Evolutionary conservation across 805 yeast genomes (phyloP).

Genomic region (Allodekkera sacchari): DNA sequence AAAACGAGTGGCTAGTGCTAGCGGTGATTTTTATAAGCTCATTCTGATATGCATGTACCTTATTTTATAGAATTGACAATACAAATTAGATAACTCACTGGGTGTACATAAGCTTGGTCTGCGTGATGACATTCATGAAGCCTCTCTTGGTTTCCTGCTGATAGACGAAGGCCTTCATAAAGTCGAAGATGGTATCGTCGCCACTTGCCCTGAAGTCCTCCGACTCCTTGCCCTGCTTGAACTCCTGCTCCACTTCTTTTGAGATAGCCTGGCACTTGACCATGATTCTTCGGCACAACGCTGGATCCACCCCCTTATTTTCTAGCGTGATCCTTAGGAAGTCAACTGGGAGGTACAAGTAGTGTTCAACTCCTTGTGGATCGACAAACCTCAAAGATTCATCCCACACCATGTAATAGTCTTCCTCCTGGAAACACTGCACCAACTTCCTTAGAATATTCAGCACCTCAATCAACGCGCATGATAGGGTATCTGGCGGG

Average conservation of each 20-base stretch:
- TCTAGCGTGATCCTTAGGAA: conserved; percentile 57
- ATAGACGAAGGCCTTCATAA: too few species aligned
- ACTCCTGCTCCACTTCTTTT: neutral
- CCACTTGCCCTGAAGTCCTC: too few species aligned
- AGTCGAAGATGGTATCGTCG: too few species aligned
- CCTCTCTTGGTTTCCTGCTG: too few species aligned
- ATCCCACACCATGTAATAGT: conserved; percentile 30
- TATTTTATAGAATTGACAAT: too few species aligned
- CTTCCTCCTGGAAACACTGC: conserved; percentile 35
- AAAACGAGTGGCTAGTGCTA: conserved; percentile 8
- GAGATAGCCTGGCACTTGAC: conserved; percentile 1
- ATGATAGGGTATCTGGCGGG: conserved; percentile 9
- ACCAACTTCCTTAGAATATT: conserved; percentile 55
- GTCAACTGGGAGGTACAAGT: conserved; percentile 71
- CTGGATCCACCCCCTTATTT: conserved; percentile 30
- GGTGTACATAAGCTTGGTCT: too few species aligned
- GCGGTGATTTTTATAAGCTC: conserved; percentile 5
- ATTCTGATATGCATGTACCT: too few species aligned
- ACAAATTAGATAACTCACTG: too few species aligned
- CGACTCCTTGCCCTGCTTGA: too few species aligned
- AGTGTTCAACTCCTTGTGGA: conserved; percentile 52
- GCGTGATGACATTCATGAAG: too few species aligned
- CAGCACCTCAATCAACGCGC: conserved; percentile 39
- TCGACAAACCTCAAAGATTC: too few species aligned
- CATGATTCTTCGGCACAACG: conserved; percentile 7